These are phyloP conservation scores for Penicillium daleae DNA, from an alignment of 495 filamentous ascomycete species.

Conservation along the genomic window DNA sequence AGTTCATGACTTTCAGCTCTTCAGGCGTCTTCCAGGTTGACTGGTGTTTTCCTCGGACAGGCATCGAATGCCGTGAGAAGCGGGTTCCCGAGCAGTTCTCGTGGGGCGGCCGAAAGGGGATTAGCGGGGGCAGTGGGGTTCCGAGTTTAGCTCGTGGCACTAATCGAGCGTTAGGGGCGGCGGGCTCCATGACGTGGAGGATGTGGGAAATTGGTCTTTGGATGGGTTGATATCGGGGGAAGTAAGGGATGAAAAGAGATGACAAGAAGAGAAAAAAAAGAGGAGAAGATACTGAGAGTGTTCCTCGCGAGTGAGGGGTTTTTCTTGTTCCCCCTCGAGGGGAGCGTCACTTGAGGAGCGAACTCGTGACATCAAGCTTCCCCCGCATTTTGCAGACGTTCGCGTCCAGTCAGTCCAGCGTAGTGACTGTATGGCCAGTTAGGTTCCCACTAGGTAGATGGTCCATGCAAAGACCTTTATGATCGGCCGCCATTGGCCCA, in stretches of 20 bases:
- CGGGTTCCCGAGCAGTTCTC: constrained; percentile 35
- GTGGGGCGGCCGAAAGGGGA: constrained; percentile 21
- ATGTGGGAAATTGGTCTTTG: no score
- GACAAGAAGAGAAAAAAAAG: no score
- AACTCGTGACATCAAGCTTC: constrained; percentile 20
- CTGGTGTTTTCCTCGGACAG: constrained; percentile 20
- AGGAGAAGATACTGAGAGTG: neutral
- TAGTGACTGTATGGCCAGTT: no score
- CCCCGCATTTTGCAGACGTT: constrained; percentile 17
- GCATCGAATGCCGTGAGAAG: neutral
- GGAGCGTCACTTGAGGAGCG: neutral
- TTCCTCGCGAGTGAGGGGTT: neutral
- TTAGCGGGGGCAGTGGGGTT: constrained; percentile 22
- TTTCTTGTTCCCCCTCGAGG: neutral
- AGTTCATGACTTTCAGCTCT: neutral
- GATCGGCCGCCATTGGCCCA: constrained; percentile 17
- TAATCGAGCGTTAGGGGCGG: constrained; percentile 10
- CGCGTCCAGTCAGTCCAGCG: neutral
- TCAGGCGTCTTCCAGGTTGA: neutral
- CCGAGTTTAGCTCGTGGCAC: constrained; percentile 32
- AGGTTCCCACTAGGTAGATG: no score
- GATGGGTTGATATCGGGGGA: constrained; percentile 1
- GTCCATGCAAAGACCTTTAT: no score
- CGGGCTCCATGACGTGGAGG: constrained; percentile 13
- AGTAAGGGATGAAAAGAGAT: constrained; percentile 2